Evolutionary conservation across 1,139 yeast species (phyloP), one percentile per base, ranked within the genome.

Genomic region (Debaryomyces singareniensis): DNA sequence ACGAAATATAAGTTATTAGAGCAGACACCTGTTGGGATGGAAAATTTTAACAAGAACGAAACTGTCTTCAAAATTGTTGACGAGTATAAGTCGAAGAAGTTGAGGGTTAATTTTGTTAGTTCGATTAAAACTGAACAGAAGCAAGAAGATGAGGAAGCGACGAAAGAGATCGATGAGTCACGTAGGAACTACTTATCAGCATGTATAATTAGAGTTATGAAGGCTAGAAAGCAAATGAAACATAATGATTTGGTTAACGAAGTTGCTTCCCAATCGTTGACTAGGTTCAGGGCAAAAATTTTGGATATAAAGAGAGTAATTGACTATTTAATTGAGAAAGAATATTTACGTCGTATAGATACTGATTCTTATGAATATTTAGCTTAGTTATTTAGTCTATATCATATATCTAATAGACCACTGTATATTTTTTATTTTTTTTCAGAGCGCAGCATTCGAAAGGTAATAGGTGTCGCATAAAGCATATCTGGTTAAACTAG

Each of bases 151-250:
- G 89, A 79, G 31, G 95, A 85, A 39, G 78, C 95, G 1, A 80
- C 75, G 45, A 81, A 80, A 55, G 95, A 87, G 50, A 76, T 91
- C 39, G 87, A 80, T 44, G 91, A 86, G 48, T 85, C 87, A 37
- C 76, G 97, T 46, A 85, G 81, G 61, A 76, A 83, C 50, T 81
- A 80, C 59, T 68, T 91, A 47, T 85, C 87, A 50, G 96, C 97
- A 2, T 84, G 95, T 47, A 86, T 91, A 58, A 98, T 91, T 27
- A 75, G 98, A 47, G 85, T 91, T 48, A 91, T 91, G 97, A 91
- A 91, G 62, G 89, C 95, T 1, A 74, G 96, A 49, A 83, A 87
- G 55, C 70, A 68, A 30, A 67, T 86, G 44, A 75, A 77, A 39
- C 96, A 87, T 51, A 82, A 81, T 30, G 79, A 79, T 31, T 69